Evolutionary conservation across 2,329 filamentous ascomycete species (phyloP).

Genomic region (Alternaria longipes): DNA sequence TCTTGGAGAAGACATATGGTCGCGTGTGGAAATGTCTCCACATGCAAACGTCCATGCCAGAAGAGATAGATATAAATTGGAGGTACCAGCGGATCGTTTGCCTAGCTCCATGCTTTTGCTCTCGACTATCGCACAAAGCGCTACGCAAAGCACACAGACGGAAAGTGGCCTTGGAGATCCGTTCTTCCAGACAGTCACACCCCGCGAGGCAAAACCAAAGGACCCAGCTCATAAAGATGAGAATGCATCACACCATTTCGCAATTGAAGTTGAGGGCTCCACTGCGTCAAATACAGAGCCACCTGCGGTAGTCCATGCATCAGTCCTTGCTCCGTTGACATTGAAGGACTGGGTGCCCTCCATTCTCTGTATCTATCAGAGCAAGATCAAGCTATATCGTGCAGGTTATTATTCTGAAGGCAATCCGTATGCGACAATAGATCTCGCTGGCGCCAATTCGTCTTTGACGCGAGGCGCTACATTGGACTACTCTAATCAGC

Average conservation of each 20-base stretch:
- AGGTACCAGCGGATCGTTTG: conserved; percentile 32
- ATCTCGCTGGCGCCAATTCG: neutral
- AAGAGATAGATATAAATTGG: conserved; percentile 15
- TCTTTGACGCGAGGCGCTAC: neutral
- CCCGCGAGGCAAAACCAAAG: neutral
- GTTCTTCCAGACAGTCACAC: too few relatives aligned
- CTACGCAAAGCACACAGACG: neutral
- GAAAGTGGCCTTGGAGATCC: too few relatives aligned
- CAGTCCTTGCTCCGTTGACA: conserved; percentile 11
- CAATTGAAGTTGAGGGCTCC: neutral
- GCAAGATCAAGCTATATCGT: neutral
- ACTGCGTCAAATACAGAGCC: neutral
- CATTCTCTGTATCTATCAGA: neutral
- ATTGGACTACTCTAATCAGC: neutral
- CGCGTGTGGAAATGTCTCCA: conserved; percentile 33
- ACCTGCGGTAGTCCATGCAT: conserved; percentile 19
- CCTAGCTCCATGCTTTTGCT: conserved; percentile 31
- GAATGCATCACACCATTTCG: neutral
- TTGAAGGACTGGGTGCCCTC: neutral
- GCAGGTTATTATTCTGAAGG: neutral
- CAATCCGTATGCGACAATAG: neutral
- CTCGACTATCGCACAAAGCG: conserved; percentile 25
- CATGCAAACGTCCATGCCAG: conserved; percentile 34
- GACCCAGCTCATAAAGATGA: neutral
- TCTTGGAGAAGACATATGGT: conserved; percentile 29